phyloP scores from a whole-genome alignment of 75 land plant species.

The Ceratopteris richardii region DNA sequence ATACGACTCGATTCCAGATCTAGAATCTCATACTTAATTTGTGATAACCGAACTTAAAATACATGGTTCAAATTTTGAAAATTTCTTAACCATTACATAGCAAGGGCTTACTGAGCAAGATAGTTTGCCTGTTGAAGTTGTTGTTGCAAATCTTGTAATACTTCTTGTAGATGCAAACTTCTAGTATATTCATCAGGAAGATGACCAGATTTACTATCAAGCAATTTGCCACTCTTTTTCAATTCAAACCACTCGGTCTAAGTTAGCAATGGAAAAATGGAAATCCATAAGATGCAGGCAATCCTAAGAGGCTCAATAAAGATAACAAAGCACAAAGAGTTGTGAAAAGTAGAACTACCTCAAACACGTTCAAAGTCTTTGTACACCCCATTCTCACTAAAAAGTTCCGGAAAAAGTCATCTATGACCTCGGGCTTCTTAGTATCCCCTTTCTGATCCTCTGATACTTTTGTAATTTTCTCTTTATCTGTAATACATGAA shows the following conservation, averaged over 20 bases:
- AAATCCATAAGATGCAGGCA: neutral
- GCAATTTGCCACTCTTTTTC: slow-evolving; percentile 20
- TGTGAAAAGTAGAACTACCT: slow-evolving; percentile 12
- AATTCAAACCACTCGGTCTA: slow-evolving; percentile 31
- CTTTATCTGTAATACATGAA: slow-evolving; percentile 11
- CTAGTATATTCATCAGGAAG: slow-evolving; percentile 34
- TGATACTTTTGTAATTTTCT: neutral
- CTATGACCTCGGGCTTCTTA: slow-evolving; percentile 19
- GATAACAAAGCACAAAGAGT: neutral
- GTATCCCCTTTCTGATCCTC: neutral
- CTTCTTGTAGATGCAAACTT: slow-evolving; percentile 21
- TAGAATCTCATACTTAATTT: too few species aligned
- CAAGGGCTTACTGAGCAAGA: slow-evolving; percentile 25
- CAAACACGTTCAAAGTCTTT: slow-evolving; percentile 22
- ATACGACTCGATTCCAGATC: too few species aligned
- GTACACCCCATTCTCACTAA: slow-evolving; percentile 13
- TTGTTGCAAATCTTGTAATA: slow-evolving; percentile 16
- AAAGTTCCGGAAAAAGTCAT: slow-evolving; percentile 36
- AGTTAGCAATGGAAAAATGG: neutral
- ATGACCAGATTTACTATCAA: slow-evolving; percentile 16
- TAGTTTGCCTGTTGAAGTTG: slow-evolving; percentile 28
- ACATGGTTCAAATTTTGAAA: too few species aligned
- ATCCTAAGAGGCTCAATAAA: neutral
- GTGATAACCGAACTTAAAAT: too few species aligned
- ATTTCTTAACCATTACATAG: too few species aligned